These are phyloP conservation scores for Mycena polygramma DNA, from an alignment of 768 basidiomycete genomes.

Conservation along the genomic window DNA sequence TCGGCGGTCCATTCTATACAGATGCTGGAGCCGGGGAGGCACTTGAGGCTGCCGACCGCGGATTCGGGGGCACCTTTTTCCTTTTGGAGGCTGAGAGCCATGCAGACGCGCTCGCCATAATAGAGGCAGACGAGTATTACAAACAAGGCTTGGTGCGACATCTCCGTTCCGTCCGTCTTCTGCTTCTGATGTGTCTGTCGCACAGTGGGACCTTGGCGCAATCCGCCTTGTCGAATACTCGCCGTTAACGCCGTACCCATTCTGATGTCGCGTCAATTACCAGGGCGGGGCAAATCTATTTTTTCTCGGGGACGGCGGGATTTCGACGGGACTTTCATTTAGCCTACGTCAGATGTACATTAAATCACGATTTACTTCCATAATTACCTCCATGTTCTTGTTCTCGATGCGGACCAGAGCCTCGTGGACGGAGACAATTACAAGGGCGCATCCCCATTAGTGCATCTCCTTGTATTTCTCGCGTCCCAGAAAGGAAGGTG, in stretches of 20 bases:
- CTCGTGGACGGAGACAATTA: constrained; percentile 23
- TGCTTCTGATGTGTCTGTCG: neutral
- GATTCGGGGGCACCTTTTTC: constrained; percentile 30
- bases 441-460: constrained; percentile 28
- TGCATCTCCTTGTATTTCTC: constrained; percentile 4
- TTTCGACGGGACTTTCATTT: neutral
- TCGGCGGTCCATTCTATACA: constrained; percentile 32
- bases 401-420: constrained; percentile 25
- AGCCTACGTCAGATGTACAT: neutral
- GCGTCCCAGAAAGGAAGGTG: constrained; percentile 16
- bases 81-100: constrained; percentile 27
- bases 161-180: neutral
- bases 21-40: constrained; percentile 25
- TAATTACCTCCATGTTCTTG: constrained; percentile 22
- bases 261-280: constrained; percentile 13
- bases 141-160: constrained; percentile 16
- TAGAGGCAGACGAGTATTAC: constrained; percentile 27
- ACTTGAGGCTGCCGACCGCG: constrained; percentile 1
- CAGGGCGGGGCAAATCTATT: neutral
- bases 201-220: constrained; percentile 30
- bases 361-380: neutral
- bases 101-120: constrained; percentile 17
- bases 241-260: constrained; percentile 20
- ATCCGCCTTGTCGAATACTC: constrained; percentile 20
- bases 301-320: neutral